Percentiles rank a stretch among this genome's conserved stretches.
Evolutionary conservation across 129 eudicot genomes (phyloP).

Genomic region (sunflower (Helianthus annuus)): DNA sequence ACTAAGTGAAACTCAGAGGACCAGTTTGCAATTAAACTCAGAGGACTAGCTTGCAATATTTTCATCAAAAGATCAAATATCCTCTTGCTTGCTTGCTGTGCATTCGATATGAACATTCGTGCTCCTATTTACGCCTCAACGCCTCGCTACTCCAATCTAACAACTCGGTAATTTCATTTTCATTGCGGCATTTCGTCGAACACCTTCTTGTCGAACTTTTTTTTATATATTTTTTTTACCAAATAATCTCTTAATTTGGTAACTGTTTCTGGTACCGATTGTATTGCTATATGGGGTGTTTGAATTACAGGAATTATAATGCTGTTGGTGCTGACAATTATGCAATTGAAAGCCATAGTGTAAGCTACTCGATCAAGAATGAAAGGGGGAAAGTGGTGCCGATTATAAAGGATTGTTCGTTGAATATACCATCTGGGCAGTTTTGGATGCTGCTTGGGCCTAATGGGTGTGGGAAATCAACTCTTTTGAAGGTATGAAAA

Average conservation of each 20-base stretch:
- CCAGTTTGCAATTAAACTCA: neutral
- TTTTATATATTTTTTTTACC: neutral
- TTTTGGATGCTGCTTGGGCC: conserved; percentile 99
- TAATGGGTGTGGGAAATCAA: conserved; percentile 92
- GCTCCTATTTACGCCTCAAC: conserved; percentile 30
- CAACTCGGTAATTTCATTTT: conserved; percentile 38
- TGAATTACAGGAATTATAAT: conserved; percentile 28
- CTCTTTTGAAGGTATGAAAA: conserved; percentile 68
- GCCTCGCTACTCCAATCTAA: conserved; percentile 35
- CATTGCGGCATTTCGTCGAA: conserved; percentile 38
- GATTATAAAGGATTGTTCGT: conserved; percentile 67
- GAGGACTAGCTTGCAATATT: neutral
- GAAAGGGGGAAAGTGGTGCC: conserved; percentile 44
- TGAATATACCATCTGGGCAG: conserved; percentile 78
- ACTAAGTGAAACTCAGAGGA: neutral
- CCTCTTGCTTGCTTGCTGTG: neutral
- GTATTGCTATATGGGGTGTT: too few relatives aligned
- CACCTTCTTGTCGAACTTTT: conserved; percentile 1
- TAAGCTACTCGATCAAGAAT: conserved; percentile 57
- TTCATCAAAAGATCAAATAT: neutral
- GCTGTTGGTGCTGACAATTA: conserved; percentile 37
- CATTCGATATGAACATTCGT: conserved; percentile 29
- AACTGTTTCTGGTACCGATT: neutral
- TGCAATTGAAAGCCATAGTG: conserved; percentile 64
- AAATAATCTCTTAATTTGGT: neutral